Evolutionary conservation across 106 monocot genomes (phyloP), one percentile per base, ranked within the genome.

Genomic region (Dendrobium nobile): DNA sequence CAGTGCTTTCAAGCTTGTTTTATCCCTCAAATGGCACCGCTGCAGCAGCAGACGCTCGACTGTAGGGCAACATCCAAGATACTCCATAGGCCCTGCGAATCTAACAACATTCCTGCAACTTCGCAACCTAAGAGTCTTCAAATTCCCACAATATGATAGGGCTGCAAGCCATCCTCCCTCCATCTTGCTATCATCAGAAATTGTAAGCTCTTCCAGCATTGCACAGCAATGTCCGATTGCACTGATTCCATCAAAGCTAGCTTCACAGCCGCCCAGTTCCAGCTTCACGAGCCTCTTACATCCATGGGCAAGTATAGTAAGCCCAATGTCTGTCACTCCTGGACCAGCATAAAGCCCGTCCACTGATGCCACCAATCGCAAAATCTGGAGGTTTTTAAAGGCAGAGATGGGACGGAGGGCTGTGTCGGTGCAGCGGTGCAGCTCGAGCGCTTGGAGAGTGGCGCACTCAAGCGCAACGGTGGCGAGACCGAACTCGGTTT

Each of bases 131-230:
- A 97, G 73, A 2, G 90, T 90, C 85, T 94, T 97, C 65, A 97
- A 85, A 73, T 98, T 98, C 13, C 85, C 85, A 67, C 98, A 98
- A 81, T 87, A 92, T 0, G 89, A 84, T 41, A 98, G 77, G 15
- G 84, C 98, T 0, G 89, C 94, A 48, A 91, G 79, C 98, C 98
- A 98, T 45, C 97, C 97, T 9, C 24, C 86, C 67, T 94, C 97
- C 97, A 97, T 94, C 75, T 82, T 85, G 72, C 76, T 76, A 48
- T 97, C 92, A 55, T 94, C 86, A 8, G 44, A 82, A 15, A 97
- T 75, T 0, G 92, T 87, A 44, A 98, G 84, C 87, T 98, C 98
- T 85, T 98, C 98, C 22, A 98, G 87, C 98, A 95, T 98, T 43
- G 72, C 44, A 73, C 98, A 98, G 79, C 98, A 98, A 47, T 89